These are phyloP conservation scores for Psilocybe tampanensis DNA, from an alignment of 768 basidiomycete genomes.

Conservation along the genomic window DNA sequence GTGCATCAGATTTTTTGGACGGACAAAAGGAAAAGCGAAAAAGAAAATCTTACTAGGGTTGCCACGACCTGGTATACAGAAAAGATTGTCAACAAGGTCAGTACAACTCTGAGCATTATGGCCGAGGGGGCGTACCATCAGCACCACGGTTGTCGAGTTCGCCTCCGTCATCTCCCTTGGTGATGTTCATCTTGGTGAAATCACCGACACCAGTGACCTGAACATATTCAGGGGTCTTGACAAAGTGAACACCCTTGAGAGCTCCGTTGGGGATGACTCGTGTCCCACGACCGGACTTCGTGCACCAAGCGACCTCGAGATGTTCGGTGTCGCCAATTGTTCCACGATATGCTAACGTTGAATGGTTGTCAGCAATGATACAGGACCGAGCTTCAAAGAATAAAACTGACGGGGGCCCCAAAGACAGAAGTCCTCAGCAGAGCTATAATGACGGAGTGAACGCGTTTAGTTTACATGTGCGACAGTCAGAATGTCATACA, in stretches of 20 bases:
- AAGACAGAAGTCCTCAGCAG: conserved; percentile 67
- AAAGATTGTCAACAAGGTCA: neutral
- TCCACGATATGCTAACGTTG: conserved; percentile 36
- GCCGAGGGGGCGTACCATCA: conserved; percentile 38
- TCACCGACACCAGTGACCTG: conserved; percentile 68
- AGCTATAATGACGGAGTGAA: conserved; percentile 35
- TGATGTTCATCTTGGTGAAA: conserved; percentile 68
- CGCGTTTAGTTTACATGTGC: neutral
- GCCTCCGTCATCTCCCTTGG: conserved; percentile 56
- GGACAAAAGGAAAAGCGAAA: neutral
- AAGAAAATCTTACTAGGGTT: conserved; percentile 38
- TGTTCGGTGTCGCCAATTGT: conserved; percentile 71
- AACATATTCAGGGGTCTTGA: conserved; percentile 66
- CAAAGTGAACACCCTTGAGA: conserved; percentile 68
- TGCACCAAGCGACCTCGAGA: conserved; percentile 75
- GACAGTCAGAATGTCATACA: conserved; percentile 21
- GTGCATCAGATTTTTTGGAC: conserved; percentile 21
- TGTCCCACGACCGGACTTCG: conserved; percentile 69
- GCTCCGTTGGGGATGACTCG: conserved; percentile 72
- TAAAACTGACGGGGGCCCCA: conserved; percentile 56
- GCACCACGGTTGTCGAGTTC: conserved; percentile 78
- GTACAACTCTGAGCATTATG: neutral
- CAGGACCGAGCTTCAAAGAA: neutral
- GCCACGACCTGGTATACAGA: conserved; percentile 39
- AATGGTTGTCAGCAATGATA: neutral